phyloP scores from a whole-genome alignment of 805 yeast species.

The Hanseniaspora nectarophila region DNA sequence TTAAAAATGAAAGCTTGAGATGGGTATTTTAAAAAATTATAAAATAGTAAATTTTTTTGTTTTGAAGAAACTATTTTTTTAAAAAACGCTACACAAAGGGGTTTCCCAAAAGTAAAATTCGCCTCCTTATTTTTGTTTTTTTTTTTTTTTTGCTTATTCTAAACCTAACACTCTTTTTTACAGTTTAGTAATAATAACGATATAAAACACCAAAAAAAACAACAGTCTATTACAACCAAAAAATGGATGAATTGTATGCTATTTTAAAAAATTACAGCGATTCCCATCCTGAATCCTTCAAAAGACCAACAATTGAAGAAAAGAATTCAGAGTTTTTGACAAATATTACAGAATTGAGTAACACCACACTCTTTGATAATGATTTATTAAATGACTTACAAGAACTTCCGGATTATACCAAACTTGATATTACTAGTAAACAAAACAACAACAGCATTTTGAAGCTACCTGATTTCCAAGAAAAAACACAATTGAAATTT shows the following conservation, averaged over 20 bases:
- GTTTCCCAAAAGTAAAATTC: no score
- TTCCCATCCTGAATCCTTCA: background rate
- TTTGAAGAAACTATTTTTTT: no score
- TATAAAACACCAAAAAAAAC: no score
- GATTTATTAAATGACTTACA: constrained; percentile 61
- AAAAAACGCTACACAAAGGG: no score
- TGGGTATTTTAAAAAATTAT: no score
- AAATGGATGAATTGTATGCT: background rate
- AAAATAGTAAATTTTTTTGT: no score
- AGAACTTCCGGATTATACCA: constrained; percentile 34
- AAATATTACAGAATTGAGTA: constrained; percentile 51
- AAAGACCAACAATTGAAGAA: constrained; percentile 9
- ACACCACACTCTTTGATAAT: constrained; percentile 42
- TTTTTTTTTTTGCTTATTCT: no score
- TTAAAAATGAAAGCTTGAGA: no score
- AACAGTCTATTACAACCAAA: no score
- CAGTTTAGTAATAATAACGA: no score
- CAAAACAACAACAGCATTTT: constrained; percentile 2
- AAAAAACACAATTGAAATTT: constrained; percentile 55
- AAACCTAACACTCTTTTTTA: no score
- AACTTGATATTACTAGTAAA: constrained; percentile 27
- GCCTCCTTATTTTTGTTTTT: no score
- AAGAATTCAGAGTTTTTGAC: constrained; percentile 22
- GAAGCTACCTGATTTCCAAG: constrained; percentile 44
- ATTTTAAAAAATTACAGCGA: background rate